phyloP scores from a whole-genome alignment of 2,329 filamentous ascomycete species.

The Xylariaceae sp. region DNA sequence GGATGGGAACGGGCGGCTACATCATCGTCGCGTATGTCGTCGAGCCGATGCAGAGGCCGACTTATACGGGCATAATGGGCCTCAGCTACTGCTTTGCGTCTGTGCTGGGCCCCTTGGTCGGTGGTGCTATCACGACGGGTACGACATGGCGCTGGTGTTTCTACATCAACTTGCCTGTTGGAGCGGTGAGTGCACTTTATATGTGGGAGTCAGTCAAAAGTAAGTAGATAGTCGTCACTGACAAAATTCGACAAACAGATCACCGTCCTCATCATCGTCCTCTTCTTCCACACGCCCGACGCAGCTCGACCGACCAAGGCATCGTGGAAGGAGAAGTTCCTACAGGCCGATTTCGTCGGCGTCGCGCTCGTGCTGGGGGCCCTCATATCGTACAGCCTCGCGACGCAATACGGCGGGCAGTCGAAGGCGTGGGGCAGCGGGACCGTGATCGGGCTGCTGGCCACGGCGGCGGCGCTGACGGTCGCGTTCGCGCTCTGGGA shows the following conservation, averaged over 20 bases:
- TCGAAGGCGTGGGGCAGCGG: slow-evolving; percentile 67
- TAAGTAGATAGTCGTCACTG: too few species aligned
- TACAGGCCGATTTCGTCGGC: slow-evolving; percentile 54
- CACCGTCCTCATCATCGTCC: slow-evolving; percentile 39
- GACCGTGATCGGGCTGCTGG: slow-evolving; percentile 68
- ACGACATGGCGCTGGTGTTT: slow-evolving; percentile 41
- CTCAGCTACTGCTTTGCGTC: slow-evolving; percentile 59
- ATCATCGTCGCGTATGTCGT: slow-evolving; percentile 53
- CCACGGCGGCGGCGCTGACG: slow-evolving; percentile 60
- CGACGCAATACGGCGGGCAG: slow-evolving; percentile 75
- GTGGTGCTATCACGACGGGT: slow-evolving; percentile 56
- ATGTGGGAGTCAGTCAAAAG: too few species aligned
- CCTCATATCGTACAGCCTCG: slow-evolving; percentile 81
- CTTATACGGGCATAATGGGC: slow-evolving; percentile 47
- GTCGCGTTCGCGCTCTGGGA: slow-evolving; percentile 67
- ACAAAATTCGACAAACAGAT: too few species aligned
- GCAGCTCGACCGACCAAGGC: slow-evolving; percentile 61
- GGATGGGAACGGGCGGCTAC: slow-evolving; percentile 53
- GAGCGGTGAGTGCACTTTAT: too few species aligned
- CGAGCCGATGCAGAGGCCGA: slow-evolving; percentile 42
- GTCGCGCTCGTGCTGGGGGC: slow-evolving; percentile 61
- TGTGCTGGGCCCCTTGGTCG: slow-evolving; percentile 62
- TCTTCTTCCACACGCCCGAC: slow-evolving; percentile 57
- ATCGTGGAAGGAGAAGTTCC: slow-evolving; percentile 55
- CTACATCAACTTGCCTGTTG: slow-evolving; percentile 58